phyloP scores from a whole-genome alignment of 192 early-diverging fungal genomes.

The Backusella sp. region DNA sequence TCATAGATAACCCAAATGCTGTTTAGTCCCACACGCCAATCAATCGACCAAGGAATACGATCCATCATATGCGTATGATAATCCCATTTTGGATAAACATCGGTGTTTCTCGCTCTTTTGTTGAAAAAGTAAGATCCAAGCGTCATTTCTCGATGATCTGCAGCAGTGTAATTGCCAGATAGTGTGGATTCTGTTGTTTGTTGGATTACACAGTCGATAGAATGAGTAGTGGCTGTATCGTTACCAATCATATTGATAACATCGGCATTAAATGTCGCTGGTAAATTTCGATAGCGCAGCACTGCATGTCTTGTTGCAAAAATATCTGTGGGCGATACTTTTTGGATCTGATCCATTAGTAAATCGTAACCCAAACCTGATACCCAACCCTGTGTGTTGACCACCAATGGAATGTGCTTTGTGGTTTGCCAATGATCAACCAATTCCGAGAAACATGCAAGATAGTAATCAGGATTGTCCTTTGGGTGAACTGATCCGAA shows the following conservation, averaged over 20 bases:
- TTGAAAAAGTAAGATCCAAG: conserved; percentile 72
- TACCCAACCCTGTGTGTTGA: conserved; percentile 96
- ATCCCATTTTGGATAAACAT: conserved; percentile 45
- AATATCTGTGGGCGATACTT: conserved; percentile 66
- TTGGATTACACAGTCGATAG: not conserved
- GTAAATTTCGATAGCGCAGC: conserved; percentile 38
- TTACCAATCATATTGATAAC: not conserved
- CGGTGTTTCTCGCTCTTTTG: not conserved
- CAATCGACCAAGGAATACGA: conserved; percentile 55
- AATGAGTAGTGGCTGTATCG: not conserved
- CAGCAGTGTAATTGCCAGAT: conserved; percentile 48
- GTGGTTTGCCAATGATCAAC: conserved; percentile 55
- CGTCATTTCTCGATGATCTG: conserved; percentile 65
- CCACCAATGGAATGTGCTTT: conserved; percentile 71
- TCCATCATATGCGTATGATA: conserved; percentile 54
- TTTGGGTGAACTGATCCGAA: conserved; percentile 76
- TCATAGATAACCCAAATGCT: conserved; percentile 68
- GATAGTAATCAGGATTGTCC: conserved; percentile 82
- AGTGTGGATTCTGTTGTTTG: not conserved
- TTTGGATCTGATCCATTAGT: conserved; percentile 62
- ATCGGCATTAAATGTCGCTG: conserved; percentile 39
- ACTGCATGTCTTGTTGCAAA: conserved; percentile 53
- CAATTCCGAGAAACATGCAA: conserved; percentile 63
- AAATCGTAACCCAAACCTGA: conserved; percentile 88
- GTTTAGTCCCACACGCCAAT: conserved; percentile 55